Base-by-base conservation (phyloP, 768 basidiomycete species). In the Leccinum imitatum region DNA sequence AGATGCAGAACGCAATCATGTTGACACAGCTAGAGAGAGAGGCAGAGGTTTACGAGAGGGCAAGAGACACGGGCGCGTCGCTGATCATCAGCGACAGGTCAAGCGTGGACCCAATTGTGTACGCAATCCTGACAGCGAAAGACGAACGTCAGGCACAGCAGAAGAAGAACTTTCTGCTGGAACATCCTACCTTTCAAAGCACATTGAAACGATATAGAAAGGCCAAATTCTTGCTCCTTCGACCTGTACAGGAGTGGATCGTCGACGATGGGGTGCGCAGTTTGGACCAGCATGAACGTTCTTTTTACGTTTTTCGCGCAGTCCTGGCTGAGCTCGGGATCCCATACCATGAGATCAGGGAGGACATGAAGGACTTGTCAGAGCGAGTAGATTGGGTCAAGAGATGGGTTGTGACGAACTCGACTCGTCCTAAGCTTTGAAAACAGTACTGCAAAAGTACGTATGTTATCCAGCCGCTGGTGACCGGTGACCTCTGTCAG, bases 1-100 rank as follows among this genome's bases (percentile, higher is more conserved):
- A 82, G 59, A 88, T 90, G 87, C 87, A 89, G 69, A 62, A 71
- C 46, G 83, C 82, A 7, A 89, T 90, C 54, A 79, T 87, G 81
- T 59, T 77, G 6, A 83, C 81, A 1, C 85, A 89, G 59, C 60
- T 85, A 59, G 63, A 73, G 31, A 75, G 71, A 53, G 86, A 88
- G 72, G 63, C 60, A 23, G 65, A 69, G 50, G 65, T 58, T 5
- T 46, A 52, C 51, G 59, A 58, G 54, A 55, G 57, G 48, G 54
- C 54, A 37, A 59, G 46, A 54, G 65, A 66, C 33, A 57, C 63
- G 30, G 61, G 57, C 41, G 62, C 65, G 21, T 37, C 59, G 27
- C 65, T 83, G 25, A 69, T 83, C 39, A 73, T 89, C 19, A 84
- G 82, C 68, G 87, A 89, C 67, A 75, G 88, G 63, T 89, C 87